Conservation (phyloP, 495 filamentous ascomycete genomes). For the Hypoxylon rickii region DNA sequence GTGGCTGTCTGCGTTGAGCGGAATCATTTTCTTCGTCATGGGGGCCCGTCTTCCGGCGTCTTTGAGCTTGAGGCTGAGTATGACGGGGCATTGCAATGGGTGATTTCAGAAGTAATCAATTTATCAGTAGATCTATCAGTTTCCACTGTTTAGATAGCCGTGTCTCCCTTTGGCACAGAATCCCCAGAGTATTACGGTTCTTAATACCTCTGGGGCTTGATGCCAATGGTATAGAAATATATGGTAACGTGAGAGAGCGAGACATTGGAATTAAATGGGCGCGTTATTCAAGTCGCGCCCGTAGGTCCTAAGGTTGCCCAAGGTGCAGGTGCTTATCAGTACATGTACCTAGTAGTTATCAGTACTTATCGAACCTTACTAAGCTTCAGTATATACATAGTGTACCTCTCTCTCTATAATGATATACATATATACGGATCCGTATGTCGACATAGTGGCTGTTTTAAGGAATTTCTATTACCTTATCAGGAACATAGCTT, state of each 20-base stretch:
- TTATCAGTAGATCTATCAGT: no score
- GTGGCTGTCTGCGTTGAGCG: slow-evolving; percentile 27
- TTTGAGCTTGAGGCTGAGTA: slow-evolving; percentile 24
- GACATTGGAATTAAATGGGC: not conserved
- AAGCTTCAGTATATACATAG: no score
- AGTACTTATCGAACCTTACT: not conserved
- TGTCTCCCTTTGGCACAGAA: not conserved
- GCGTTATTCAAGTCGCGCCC: no score
- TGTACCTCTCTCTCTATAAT: no score
- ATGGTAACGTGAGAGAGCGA: not conserved
- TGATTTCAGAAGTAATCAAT: no score
- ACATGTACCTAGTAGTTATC: no score
- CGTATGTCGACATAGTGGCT: no score
- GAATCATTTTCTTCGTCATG: slow-evolving; percentile 21
- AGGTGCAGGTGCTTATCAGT: no score
- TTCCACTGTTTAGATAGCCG: no score
- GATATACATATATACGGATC: no score
- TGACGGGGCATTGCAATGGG: slow-evolving; percentile 29
- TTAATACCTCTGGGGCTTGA: no score
- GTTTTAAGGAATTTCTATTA: slow-evolving; percentile 1
- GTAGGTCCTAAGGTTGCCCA: no score
- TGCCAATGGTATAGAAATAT: not conserved
- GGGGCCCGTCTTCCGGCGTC: slow-evolving; percentile 29
- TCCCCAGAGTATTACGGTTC: not conserved
- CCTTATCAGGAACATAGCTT: slow-evolving; percentile 7